Conservation (phyloP, 2,329 filamentous ascomycete species). For the Ophioceras dolichostomum region DNA sequence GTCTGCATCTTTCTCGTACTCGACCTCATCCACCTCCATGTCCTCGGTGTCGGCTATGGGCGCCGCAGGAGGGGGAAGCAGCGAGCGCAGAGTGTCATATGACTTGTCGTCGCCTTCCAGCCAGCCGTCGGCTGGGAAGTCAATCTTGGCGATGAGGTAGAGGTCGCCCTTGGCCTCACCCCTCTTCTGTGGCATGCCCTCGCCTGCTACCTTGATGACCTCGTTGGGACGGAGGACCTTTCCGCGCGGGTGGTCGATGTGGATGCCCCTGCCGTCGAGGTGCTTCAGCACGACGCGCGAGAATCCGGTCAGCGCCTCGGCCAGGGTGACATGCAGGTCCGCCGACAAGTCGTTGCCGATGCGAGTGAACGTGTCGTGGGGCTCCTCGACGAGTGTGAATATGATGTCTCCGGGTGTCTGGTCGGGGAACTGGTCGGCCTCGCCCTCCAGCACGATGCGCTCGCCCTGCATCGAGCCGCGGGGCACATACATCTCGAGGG, state of each 20-base stretch:
- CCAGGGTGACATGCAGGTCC: slow-evolving; percentile 66
- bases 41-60: slow-evolving; percentile 54
- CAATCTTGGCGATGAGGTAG: slow-evolving; percentile 73
- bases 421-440: slow-evolving; percentile 85
- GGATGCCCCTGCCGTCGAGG: slow-evolving; percentile 84
- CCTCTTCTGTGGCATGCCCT: slow-evolving; percentile 90
- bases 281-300: slow-evolving; percentile 83
- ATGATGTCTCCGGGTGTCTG: slow-evolving; percentile 87
- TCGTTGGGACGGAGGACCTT: slow-evolving; percentile 75
- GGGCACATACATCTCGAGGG: slow-evolving; percentile 91
- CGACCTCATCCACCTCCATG: slow-evolving; percentile 73
- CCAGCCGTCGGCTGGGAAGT: slow-evolving; percentile 85
- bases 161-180: slow-evolving; percentile 77
- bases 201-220: slow-evolving; percentile 71
- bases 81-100: slow-evolving; percentile 57
- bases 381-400: slow-evolving; percentile 73
- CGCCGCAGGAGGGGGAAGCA: slow-evolving; percentile 55
- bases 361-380: slow-evolving; percentile 71
- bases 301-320: slow-evolving; percentile 80
- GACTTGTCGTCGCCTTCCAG: slow-evolving; percentile 54
- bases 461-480: slow-evolving; percentile 79
- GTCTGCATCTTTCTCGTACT: slow-evolving; percentile 71
- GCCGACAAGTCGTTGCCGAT: slow-evolving; percentile 76
- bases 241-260: slow-evolving; percentile 66
- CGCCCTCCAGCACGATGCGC: slow-evolving; percentile 78